Evolutionary conservation across 805 yeast species (phyloP).

Genomic region (Debaryomyces prosopidis): DNA sequence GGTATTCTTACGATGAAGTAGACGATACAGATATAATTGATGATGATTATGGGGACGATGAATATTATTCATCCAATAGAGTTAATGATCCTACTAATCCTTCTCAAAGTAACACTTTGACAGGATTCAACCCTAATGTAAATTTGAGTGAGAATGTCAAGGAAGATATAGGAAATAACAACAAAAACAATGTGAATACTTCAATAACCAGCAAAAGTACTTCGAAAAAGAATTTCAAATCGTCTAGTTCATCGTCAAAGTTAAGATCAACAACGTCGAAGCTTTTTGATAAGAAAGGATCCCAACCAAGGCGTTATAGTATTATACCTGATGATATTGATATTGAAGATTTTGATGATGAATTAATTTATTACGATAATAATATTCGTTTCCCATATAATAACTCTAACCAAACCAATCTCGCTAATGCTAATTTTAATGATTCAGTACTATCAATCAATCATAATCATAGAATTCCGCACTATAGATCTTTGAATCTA

Average conservation of each 20-base stretch:
- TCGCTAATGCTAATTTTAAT: constrained; percentile 18
- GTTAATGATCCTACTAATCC: background rate
- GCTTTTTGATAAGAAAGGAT: constrained; percentile 70
- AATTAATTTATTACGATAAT: constrained; percentile 46
- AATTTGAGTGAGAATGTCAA: constrained; percentile 3
- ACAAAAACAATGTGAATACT: background rate
- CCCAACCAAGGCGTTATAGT: constrained; percentile 70
- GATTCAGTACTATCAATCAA: constrained; percentile 34
- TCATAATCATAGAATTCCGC: constrained; percentile 31
- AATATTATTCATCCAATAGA: constrained; percentile 13
- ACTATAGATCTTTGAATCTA: constrained; percentile 41
- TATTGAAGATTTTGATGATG: constrained; percentile 56
- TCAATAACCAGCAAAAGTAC: constrained; percentile 20
- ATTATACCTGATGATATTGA: constrained; percentile 66
- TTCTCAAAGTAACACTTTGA: constrained; percentile 4
- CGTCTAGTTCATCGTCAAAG: constrained; percentile 41
- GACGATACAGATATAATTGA: constrained; percentile 20
- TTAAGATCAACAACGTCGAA: constrained; percentile 71
- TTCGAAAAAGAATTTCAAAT: constrained; percentile 25
- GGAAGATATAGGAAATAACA: background rate
- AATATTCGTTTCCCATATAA: constrained; percentile 38
- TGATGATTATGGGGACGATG: constrained; percentile 35
- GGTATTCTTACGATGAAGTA: constrained; percentile 24
- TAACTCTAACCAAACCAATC: constrained; percentile 8
- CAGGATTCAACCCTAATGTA: constrained; percentile 1